phyloP scores from a whole-genome alignment of 306 rosid genomes.

The Glycyrrhiza uralensis region DNA sequence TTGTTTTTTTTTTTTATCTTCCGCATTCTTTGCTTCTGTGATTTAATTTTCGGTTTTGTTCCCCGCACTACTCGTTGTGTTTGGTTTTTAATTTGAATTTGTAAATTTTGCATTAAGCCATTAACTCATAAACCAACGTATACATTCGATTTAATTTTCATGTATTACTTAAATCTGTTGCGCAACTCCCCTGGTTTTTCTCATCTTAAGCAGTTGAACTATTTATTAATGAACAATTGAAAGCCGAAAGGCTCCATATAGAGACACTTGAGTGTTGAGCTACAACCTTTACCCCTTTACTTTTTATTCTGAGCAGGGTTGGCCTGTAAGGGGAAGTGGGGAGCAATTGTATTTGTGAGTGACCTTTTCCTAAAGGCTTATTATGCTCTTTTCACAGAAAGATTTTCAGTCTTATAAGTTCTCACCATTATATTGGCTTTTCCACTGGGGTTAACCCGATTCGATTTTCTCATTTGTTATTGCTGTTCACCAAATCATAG shows the following conservation, averaged over 20 bases:
- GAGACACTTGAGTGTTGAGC: not conserved
- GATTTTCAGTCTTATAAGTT: not conserved
- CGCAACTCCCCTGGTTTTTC: slow-evolving; percentile 17
- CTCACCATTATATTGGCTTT: not conserved
- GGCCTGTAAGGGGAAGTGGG: not conserved
- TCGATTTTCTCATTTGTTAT: not conserved
- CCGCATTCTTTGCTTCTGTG: slow-evolving; percentile 21
- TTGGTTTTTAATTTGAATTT: slow-evolving; percentile 26
- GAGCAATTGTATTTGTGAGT: not conserved
- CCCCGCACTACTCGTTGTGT: slow-evolving; percentile 24
- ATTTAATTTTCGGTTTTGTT: slow-evolving; percentile 38
- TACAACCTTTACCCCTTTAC: not conserved
- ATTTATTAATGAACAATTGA: not conserved
- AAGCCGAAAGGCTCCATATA: not conserved
- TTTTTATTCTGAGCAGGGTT: not conserved
- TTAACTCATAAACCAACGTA: not conserved
- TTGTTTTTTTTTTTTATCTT: slow-evolving; percentile 21
- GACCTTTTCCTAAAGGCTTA: not conserved
- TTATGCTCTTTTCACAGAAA: not conserved
- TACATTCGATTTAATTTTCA: not conserved
- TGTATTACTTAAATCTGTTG: not conserved
- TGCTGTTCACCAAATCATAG: not conserved
- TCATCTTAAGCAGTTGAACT: slow-evolving; percentile 23
- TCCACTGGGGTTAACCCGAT: not conserved
- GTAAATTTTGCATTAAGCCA: not conserved